Conservation (phyloP, 805 yeast species). For the Monosporozyma yasuniensis region DNA sequence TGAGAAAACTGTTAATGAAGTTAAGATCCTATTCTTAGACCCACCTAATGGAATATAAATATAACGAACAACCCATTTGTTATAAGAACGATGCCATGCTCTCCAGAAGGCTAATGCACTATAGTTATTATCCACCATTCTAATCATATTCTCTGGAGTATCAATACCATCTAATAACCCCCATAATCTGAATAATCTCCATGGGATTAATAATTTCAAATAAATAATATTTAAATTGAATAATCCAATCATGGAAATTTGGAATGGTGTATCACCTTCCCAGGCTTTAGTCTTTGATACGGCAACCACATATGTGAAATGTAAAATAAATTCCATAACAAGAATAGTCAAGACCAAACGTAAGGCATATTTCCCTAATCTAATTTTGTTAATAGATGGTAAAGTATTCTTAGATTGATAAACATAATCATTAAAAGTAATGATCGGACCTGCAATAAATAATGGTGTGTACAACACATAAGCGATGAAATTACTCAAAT, state of each 20-base stretch:
- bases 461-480: slow-evolving; percentile 81
- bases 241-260: slow-evolving; percentile 88
- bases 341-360: slow-evolving; percentile 66
- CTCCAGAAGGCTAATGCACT: slow-evolving; percentile 96
- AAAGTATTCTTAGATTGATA: slow-evolving; percentile 58
- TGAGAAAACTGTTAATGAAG: slow-evolving; percentile 77
- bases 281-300: slow-evolving; percentile 85
- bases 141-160: slow-evolving; percentile 94
- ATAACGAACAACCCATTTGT: slow-evolving; percentile 83
- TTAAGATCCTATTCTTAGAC: slow-evolving; percentile 55
- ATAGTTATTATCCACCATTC: slow-evolving; percentile 91
- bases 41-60: slow-evolving; percentile 92
- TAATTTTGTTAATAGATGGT: slow-evolving; percentile 47
- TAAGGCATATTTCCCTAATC: slow-evolving; percentile 52
- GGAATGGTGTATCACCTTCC: slow-evolving; percentile 83
- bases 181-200: slow-evolving; percentile 95
- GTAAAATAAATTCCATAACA: slow-evolving; percentile 83
- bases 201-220: slow-evolving; percentile 87
- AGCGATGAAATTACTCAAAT: slow-evolving; percentile 56
- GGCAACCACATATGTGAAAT: slow-evolving; percentile 87
- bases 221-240: slow-evolving; percentile 86
- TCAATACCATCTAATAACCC: slow-evolving; percentile 85
- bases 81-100: slow-evolving; percentile 95
- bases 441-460: slow-evolving; percentile 89
- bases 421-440: slow-evolving; percentile 85